These are phyloP conservation scores for Betula pendula DNA, from an alignment of 306 rosid genomes.

Conservation along the genomic window DNA sequence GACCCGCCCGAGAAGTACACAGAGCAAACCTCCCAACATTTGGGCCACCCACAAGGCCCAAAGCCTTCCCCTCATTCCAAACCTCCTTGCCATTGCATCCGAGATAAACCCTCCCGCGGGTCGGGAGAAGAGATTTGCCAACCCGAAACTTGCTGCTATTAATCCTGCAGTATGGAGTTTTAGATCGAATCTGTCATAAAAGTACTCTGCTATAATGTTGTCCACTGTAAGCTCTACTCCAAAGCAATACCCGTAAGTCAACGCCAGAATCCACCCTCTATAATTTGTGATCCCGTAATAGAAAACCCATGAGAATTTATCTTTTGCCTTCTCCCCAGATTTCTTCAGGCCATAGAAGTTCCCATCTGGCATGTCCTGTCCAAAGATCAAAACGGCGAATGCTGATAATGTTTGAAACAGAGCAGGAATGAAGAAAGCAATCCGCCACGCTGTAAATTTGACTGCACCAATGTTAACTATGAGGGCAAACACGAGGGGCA, in stretches of 20 bases:
- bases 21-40: constrained; percentile 67
- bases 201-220: constrained; percentile 80
- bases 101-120: constrained; percentile 77
- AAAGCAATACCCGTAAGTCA: constrained; percentile 84
- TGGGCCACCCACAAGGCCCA: constrained; percentile 77
- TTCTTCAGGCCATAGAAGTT: constrained; percentile 52
- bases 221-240: constrained; percentile 83
- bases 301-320: constrained; percentile 51
- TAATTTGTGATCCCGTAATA: constrained; percentile 57
- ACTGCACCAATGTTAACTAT: constrained; percentile 50
- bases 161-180: constrained; percentile 73
- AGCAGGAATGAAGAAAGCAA: constrained; percentile 76
- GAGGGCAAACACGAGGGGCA: constrained; percentile 70
- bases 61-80: constrained; percentile 85
- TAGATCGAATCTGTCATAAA: constrained; percentile 69
- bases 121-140: constrained; percentile 68
- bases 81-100: constrained; percentile 56
- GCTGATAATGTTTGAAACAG: constrained; percentile 70
- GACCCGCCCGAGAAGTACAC: constrained; percentile 59
- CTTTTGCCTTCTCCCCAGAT: constrained; percentile 63
- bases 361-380: constrained; percentile 82
- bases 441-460: constrained; percentile 79
- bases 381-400: constrained; percentile 47
- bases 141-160: constrained; percentile 74
- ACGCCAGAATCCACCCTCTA: constrained; percentile 82